Base-by-base conservation (phyloP, 163 green algal species). In the Coccomyxa subellipsoidea region DNA sequence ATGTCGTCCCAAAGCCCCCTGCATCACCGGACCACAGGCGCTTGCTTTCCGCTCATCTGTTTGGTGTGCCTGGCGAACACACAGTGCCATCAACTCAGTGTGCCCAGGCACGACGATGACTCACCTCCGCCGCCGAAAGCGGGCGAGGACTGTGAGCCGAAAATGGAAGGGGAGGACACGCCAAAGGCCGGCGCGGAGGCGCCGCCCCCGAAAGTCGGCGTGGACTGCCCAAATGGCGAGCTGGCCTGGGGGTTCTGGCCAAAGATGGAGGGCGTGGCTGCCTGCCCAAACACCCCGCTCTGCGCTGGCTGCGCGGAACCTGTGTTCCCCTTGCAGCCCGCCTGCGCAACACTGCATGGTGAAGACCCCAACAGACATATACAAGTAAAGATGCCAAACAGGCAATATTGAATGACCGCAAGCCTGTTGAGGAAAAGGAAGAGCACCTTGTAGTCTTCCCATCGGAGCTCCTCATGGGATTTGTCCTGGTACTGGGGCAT, bases 401-500 rank as follows among this genome's bases (percentile, higher is more conserved):
- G 23, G 18, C 66, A 36, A 8, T 75, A 32, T 75, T 32, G 66
- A 75, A n/a, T n/a, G n/a, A n/a, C n/a, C n/a, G n/a, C n/a, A n/a
- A n/a, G n/a, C n/a, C n/a, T n/a, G n/a, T 3, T 35, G 2, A 9
- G 34, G 32, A 31, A 10, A 2, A 9, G 27, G 2, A 38, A 15
- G 29, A 27, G 8, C n/a, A 84, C 80, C 85, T 94, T 81, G 82
- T 98, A 98, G 80, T 98, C 95, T 87, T 98, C 95, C 88, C 88
- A 98, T 8, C 95, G 89, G 31, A 98, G 89, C 90, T 98, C 95
- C 83, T 98, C 95, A 31, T 90, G 79, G 1, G 88, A 95, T 80
- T 97, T 97, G 73, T 18, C 40, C 0, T 81, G 54, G 78, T 96
- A 98, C 72, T 89, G 79, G 0, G 91, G 85, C 91, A 98, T 92